A percentile compares a stretch with the other conserved stretches of the same genome.
phyloP scores from a whole-genome alignment of 768 basidiomycete species.

The Tylopilus intermedius region DNA sequence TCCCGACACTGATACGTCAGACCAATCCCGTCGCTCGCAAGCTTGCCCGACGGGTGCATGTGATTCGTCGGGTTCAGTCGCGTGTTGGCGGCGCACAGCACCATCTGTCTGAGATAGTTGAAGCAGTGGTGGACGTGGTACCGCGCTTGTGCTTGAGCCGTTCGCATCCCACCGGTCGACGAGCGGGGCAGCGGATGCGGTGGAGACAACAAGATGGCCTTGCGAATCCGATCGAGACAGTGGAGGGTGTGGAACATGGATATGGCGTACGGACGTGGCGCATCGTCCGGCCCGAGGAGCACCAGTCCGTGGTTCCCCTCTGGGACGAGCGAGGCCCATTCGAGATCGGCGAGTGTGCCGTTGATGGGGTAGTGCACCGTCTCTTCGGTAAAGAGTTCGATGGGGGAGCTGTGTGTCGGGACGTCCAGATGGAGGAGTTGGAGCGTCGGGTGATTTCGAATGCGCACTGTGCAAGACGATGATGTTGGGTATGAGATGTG shows the following conservation, averaged over 20 bases:
- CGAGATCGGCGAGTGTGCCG: constrained; percentile 21
- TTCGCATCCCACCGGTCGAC: background rate
- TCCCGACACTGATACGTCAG: constrained; percentile 20
- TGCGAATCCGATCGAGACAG: constrained; percentile 36
- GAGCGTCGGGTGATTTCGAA: constrained; percentile 7
- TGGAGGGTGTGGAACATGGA: constrained; percentile 39
- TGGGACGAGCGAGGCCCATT: constrained; percentile 25
- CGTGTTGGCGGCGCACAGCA: constrained; percentile 33
- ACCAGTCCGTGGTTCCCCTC: constrained; percentile 17
- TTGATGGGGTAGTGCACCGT: constrained; percentile 21
- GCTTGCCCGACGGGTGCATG: constrained; percentile 6
- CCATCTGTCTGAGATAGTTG: constrained; percentile 38
- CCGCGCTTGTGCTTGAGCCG: background rate
- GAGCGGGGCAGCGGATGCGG: background rate
- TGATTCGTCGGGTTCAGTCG: constrained; percentile 26
- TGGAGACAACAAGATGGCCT: constrained; percentile 10
- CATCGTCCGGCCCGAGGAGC: constrained; percentile 9
- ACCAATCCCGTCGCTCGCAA: constrained; percentile 20
- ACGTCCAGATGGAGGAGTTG: constrained; percentile 16
- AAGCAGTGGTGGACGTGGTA: too few relatives aligned
- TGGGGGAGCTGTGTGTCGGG: background rate
- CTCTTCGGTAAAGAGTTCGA: constrained; percentile 21
- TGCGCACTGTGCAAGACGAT: constrained; percentile 8
- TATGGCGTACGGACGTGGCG: constrained; percentile 30
- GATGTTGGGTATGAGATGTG: background rate